phyloP scores from a whole-genome alignment of 441 rosid genomes.

The Croton setiger region DNA sequence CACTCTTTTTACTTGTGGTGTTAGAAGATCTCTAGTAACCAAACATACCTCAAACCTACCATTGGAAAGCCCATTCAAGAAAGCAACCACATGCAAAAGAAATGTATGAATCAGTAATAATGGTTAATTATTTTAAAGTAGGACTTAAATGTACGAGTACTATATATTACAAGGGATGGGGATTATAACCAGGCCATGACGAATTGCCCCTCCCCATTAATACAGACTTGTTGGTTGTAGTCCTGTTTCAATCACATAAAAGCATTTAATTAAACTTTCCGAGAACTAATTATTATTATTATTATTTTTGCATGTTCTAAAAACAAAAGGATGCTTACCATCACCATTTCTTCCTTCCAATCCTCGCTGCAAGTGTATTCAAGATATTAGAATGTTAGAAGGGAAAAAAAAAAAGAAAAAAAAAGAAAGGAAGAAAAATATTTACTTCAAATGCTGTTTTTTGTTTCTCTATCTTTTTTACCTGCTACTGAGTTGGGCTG shows the following conservation, averaged over 20 bases:
- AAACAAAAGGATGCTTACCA: neutral
- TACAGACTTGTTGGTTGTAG: neutral
- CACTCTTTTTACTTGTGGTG: neutral
- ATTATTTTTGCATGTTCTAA: neutral
- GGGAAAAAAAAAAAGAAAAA: neutral
- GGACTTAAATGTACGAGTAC: no score
- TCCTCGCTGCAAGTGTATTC: neutral
- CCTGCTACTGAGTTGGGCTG: neutral
- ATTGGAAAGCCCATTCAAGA: neutral
- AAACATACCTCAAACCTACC: constrained; percentile 14
- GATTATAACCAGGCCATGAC: constrained; percentile 8
- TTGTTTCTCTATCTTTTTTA: neutral
- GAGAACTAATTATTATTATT: neutral
- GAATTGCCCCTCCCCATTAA: neutral
- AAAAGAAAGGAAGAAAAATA: no score
- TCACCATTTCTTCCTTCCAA: neutral
- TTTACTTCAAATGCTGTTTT: no score
- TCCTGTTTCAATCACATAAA: constrained; percentile 4
- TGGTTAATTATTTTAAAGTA: no score
- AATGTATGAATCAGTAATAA: neutral
- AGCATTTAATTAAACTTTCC: neutral
- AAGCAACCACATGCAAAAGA: constrained; percentile 4
- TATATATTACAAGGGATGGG: neutral
- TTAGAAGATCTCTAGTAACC: neutral
- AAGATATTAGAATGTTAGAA: neutral